Evolutionary conservation across 352 stramenopile genomes (phyloP), one percentile per base, ranked within the genome.

Genomic region (Pythium sukuiense): DNA sequence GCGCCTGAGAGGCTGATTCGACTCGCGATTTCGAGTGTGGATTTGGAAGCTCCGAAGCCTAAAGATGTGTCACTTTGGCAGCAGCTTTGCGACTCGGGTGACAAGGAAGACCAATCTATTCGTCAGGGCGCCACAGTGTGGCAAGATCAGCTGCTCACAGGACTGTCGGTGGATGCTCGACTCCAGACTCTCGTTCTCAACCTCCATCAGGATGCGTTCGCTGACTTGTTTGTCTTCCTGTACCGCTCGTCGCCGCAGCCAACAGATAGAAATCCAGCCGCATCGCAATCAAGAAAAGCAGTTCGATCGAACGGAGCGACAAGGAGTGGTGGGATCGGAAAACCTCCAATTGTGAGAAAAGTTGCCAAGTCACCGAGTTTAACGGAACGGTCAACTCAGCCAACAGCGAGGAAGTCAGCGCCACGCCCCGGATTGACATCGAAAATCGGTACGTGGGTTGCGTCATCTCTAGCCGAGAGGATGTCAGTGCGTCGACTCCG

Each of bases 181-280:
- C 76, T 95, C 20, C 74, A 78, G n/a, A 81, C 83, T 8, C 70
- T 95, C 6, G 86, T 77, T 16, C 75, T 95, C 57, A 84, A 94
- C 49, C 53, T 94, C 27, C 88, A 92, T 54, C 85, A 93, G 69
- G 81, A 92, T 39, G 89, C 84, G 8, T 77, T 94, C 35, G 70
- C 85, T 13, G 78, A 90, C 50, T 65, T 94, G 14, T 81, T 95
- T 30, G 59, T 92, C 3, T 95, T 95, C 60, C 93, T 95, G 46
- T 90, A 88, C 58, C 63, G 54, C 20, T 2, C 24, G 11, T 50
- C 59, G 4, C 12, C 50, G 7, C 20, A 54, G 7, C 4, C 50
- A 41, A 9, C 24, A 8, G 39, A 61, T 6, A n/a, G 49, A 29
- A 53, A 64, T 37, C 30, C 49, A 14, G 53, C 9, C 30, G 32